Evolutionary conservation across 352 stramenopile genomes (phyloP), one percentile per base, ranked within the genome.

Genomic region (Phytopythium helicoides): DNA sequence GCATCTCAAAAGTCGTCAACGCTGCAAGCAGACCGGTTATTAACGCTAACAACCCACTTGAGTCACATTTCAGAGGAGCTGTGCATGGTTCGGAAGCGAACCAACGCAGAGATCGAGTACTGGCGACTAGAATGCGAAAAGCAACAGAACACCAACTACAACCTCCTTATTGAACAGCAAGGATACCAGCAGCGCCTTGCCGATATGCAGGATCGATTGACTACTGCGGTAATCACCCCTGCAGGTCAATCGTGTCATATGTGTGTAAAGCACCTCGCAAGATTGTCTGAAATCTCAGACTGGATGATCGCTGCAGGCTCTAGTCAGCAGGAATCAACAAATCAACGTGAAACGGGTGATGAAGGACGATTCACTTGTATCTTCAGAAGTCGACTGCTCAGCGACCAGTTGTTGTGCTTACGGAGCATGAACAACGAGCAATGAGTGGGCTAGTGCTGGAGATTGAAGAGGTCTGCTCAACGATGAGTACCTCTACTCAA

Each of bases 111-210:
- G 37, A 68, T 85, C 5, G 75, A 81, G 21, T 88, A 73, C 46
- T 88, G 77, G 77, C 81, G 82, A 28, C 52, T 88, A 7, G 77
- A 88, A 38, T 84, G 77, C 52, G 73, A 84, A 45, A 88, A 86
- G 37, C 57, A 80, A 3, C 73, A 88, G 42, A 81, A 85, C 28
- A 55, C 60, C 1, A 83, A 79, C 57, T 74, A 68, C 50, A 52
- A 57, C 10, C 26, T 85, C 7, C 52, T 63, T 23, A 44, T 47
- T 0, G 73, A 85, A 40, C 56, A 72, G 11, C 58, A 79, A 25
- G 61, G 69, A 3, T 40, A 58, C 1, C 65, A 58, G 26, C 56
- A 72, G 18, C 52, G 75, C 38, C n/a, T 88, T 2, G 34, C 64
- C 39, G 56, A 64, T 18, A 47, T 63, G 45, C 44, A 49, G 9